These are phyloP conservation scores for Alnus glutinosa DNA, from an alignment of 306 rosid genomes.

Conservation along the genomic window DNA sequence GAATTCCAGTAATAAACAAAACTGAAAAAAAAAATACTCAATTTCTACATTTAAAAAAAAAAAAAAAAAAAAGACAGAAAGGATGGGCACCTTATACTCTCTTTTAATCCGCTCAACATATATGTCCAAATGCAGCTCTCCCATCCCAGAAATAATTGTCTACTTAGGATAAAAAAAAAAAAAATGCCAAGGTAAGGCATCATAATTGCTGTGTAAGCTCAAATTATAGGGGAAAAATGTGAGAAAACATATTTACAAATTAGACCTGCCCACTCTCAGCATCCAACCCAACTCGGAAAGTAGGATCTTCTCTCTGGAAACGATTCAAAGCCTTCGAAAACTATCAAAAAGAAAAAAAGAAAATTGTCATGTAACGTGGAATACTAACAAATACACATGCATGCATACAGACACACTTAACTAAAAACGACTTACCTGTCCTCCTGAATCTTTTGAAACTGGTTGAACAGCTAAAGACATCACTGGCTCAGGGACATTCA, in stretches of 20 bases:
- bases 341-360: slow-evolving; percentile 37
- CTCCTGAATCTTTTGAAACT: slow-evolving; percentile 96
- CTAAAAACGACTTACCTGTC: slow-evolving; percentile 72
- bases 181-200: slow-evolving; percentile 21
- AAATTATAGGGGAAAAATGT: not conserved
- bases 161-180: slow-evolving; percentile 31
- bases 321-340: slow-evolving; percentile 98
- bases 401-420: slow-evolving; percentile 13
- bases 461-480: slow-evolving; percentile 99
- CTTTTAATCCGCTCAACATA: slow-evolving; percentile 94
- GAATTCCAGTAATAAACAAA: slow-evolving; percentile 21
- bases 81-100: slow-evolving; percentile 75
- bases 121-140: slow-evolving; percentile 94
- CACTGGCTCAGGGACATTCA: slow-evolving; percentile 99
- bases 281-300: slow-evolving; percentile 97
- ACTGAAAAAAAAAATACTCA: slow-evolving; percentile 2
- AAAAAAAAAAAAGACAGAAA: not conserved
- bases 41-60: not conserved
- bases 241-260: slow-evolving; percentile 15
- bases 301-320: slow-evolving; percentile 96
- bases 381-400: not conserved
- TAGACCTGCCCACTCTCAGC: slow-evolving; percentile 96
- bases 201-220: slow-evolving; percentile 10
- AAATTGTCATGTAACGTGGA: slow-evolving; percentile 18
- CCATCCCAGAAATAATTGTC: slow-evolving; percentile 99